These are phyloP conservation scores for Sechiopsis laciniata DNA, from an alignment of 306 rosid genomes.

Conservation along the genomic window DNA sequence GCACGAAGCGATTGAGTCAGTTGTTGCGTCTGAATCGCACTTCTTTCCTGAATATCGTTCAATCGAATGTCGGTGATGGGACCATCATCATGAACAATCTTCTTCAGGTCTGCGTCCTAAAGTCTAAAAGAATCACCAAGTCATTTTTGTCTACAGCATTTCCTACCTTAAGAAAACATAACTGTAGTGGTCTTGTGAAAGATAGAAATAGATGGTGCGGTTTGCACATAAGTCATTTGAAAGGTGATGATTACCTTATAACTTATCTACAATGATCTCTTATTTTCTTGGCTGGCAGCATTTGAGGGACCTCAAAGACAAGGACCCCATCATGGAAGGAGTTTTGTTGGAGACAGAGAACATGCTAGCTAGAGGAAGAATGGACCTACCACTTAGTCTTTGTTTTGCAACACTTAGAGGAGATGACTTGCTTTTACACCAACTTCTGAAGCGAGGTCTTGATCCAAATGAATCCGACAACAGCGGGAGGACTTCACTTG, in stretches of 20 bases:
- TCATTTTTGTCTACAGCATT: background rate
- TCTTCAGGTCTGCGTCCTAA: constrained; percentile 56
- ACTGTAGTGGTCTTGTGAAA: too few relatives aligned
- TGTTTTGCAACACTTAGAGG: constrained; percentile 79
- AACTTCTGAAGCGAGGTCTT: constrained; percentile 59
- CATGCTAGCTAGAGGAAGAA: constrained; percentile 75
- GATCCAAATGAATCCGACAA: constrained; percentile 79
- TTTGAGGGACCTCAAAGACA: constrained; percentile 52
- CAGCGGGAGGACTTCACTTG: constrained; percentile 78
- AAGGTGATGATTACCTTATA: background rate
- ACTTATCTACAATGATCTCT: constrained; percentile 1
- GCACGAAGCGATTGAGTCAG: constrained; percentile 79
- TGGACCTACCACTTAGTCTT: constrained; percentile 82
- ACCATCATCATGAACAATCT: constrained; percentile 86
- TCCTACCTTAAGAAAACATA: background rate
- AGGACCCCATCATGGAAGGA: constrained; percentile 79
- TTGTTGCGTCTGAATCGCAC: constrained; percentile 73
- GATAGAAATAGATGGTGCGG: too few relatives aligned
- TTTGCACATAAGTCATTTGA: background rate
- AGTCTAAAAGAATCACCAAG: background rate
- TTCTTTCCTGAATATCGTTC: constrained; percentile 62
- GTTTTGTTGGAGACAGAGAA: constrained; percentile 71
- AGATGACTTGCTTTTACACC: constrained; percentile 69
- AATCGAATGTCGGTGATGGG: constrained; percentile 86
- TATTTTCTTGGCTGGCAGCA: constrained; percentile 45